A percentile compares a stretch with the other conserved stretches of the same genome.
Conservation (phyloP, 805 yeast species). For the Yamadazyma sp. region DNA sequence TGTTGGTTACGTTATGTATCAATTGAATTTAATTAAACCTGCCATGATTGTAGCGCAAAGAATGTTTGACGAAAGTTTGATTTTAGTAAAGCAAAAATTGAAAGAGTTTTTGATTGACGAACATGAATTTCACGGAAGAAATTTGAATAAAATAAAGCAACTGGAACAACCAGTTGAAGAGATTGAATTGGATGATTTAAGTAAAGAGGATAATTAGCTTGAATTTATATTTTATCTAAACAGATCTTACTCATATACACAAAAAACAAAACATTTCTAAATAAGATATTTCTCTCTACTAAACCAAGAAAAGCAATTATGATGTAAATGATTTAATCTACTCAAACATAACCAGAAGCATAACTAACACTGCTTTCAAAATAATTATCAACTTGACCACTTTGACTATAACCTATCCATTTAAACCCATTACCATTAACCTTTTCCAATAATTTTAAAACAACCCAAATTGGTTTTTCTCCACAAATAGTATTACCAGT, state of each 20-base stretch:
- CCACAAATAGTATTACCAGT: conserved; percentile 96
- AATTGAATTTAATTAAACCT: conserved; percentile 74
- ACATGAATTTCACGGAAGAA: conserved; percentile 21
- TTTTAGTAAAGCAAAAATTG: conserved; percentile 57
- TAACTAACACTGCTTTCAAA: conserved; percentile 86
- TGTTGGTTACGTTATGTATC: conserved; percentile 63
- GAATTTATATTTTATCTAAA: no score
- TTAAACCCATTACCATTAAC: conserved; percentile 28
- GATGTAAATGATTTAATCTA: no score
- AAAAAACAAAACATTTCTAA: no score
- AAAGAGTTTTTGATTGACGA: conserved; percentile 59
- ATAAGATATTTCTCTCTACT: no score
- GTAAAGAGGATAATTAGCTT: conserved; percentile 1
- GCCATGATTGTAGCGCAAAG: conserved; percentile 57
- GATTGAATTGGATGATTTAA: conserved; percentile 14
- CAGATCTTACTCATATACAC: no score
- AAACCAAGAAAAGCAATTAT: no score
- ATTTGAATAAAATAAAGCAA: conserved; percentile 11
- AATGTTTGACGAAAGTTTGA: conserved; percentile 54
- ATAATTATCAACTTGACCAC: conserved; percentile 47
- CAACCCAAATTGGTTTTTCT: conserved; percentile 70
- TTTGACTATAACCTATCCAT: conserved; percentile 83
- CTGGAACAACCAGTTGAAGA: conserved; percentile 5
- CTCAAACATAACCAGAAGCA: conserved; percentile 65
- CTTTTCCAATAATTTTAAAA: conserved; percentile 42